Evolutionary conservation across 2,329 filamentous ascomycete genomes (phyloP), one percentile per base, ranked within the genome.

Genomic region (Sarocladium brachiariae): DNA sequence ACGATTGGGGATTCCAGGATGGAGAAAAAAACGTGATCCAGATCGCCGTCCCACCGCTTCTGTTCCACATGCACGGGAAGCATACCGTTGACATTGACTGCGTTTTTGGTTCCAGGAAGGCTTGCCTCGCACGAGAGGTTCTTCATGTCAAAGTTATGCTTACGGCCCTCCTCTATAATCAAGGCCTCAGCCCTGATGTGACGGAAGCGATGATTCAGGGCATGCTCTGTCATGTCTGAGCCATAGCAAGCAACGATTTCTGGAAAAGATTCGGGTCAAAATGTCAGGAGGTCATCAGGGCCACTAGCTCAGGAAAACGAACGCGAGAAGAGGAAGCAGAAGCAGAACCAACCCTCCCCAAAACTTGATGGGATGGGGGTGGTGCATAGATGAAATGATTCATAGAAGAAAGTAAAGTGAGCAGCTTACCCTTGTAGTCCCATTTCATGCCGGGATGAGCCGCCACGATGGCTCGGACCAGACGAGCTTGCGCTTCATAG

Each of bases 401-500:
- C n/a, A n/a, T n/a, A n/a, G n/a, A 43, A 41, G 25, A 24, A 18
- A 45, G 18, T 24, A 6, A 53, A 37, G 34, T 41, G 21, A 19
- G n/a, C n/a, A 33, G 33, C 55, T 27, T 46, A 85, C 81, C 79
- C 59, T 76, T 78, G 63, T 78, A 83, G 61, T 84, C 79, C 50
- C 83, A 74, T 54, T 75, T 79, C 0, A 77, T 59, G 0, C 69
- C 67, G 0, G 75, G 75, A 50, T 78, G 72, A 2, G 79, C 77
- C 0, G 80, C 81, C 1, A 85, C 66, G 21, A 84, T 75, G 4
- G 81, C 81, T 1, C 79, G 75, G 2, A 84, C 69, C 31, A 85
- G 74, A 41, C 81, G 79, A 18, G 75, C 73, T 56, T 80, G 78
- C 0, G 76, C 71, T 62, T 84, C 80, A 60, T 80, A 82, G 2